A percentile compares a stretch with the other conserved stretches of the same genome.
phyloP scores from a whole-genome alignment of 345 rosid species.

The Arabis hirsuta region DNA sequence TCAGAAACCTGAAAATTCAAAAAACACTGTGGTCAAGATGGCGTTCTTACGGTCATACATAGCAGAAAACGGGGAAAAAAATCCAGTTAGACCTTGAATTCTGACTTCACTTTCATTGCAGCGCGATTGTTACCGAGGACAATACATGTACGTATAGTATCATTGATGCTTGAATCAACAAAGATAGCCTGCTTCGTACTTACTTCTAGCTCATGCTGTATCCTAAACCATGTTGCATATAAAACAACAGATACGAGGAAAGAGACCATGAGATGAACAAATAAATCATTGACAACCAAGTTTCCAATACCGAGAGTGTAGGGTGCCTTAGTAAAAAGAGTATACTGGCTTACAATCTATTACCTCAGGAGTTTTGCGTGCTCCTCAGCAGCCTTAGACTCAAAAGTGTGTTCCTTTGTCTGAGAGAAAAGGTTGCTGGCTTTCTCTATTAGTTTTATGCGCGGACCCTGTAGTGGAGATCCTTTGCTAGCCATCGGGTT shows the following conservation, averaged over 20 bases:
- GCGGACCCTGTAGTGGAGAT: conserved; percentile 95
- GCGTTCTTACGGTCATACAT: conserved; percentile 12
- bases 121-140: conserved; percentile 81
- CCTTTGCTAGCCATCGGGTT: conserved; percentile 99
- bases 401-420: conserved; percentile 90
- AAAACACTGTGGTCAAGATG: neutral
- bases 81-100: conserved; percentile 58
- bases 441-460: conserved; percentile 85
- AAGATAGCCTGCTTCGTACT: conserved; percentile 91
- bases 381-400: conserved; percentile 98
- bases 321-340: neutral
- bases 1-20: conserved; percentile 67
- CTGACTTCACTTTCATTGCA: conserved; percentile 62
- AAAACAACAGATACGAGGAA: conserved; percentile 10
- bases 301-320: neutral
- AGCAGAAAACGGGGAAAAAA: neutral
- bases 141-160: conserved; percentile 96
- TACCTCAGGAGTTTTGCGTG: conserved; percentile 93
- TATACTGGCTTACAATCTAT: conserved; percentile 31
- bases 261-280: conserved; percentile 16
- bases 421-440: conserved; percentile 76
- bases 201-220: conserved; percentile 93
- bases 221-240: conserved; percentile 51
- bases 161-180: conserved; percentile 97
- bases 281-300: conserved; percentile 1